Percentiles rank a stretch among this genome's conserved stretches.
These are phyloP conservation scores for Myxozyma nipponensis DNA, from an alignment of 805 yeast genomes.

Conservation along the genomic window DNA sequence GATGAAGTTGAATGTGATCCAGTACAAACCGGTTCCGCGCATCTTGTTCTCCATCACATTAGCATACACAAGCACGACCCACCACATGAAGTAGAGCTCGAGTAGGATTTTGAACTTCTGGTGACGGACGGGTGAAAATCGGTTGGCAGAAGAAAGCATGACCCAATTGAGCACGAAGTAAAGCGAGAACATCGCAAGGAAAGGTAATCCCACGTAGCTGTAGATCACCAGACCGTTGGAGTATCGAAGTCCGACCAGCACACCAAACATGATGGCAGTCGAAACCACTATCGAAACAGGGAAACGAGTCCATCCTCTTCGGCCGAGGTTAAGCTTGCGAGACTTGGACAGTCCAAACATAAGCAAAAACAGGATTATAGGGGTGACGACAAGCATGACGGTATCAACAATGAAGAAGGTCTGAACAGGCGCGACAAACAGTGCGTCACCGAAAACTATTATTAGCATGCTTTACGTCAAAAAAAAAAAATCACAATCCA, in stretches of 20 bases:
- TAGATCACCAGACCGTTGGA: slow-evolving; percentile 52
- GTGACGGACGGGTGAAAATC: slow-evolving; percentile 49
- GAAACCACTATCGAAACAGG: slow-evolving; percentile 57
- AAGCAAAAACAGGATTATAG: slow-evolving; percentile 49
- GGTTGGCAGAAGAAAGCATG: slow-evolving; percentile 47
- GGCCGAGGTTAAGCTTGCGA: slow-evolving; percentile 37
- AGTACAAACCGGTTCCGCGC: slow-evolving; percentile 48
- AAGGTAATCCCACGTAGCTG: slow-evolving; percentile 47
- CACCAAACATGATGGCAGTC: slow-evolving; percentile 37
- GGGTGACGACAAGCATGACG: slow-evolving; percentile 50
- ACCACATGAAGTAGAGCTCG: slow-evolving; percentile 52
- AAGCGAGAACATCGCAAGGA: slow-evolving; percentile 46
- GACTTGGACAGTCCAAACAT: slow-evolving; percentile 34
- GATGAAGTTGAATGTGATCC: slow-evolving; percentile 36
- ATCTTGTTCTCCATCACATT: slow-evolving; percentile 49
- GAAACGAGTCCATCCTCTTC: slow-evolving; percentile 49
- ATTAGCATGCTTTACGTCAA: not conserved
- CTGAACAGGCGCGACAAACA: slow-evolving; percentile 27
- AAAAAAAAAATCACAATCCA: not conserved
- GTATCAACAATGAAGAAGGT: slow-evolving; percentile 52
- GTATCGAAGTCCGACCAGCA: slow-evolving; percentile 42
- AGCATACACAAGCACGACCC: slow-evolving; percentile 53
- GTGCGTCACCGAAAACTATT: slow-evolving; percentile 23
- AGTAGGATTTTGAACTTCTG: slow-evolving; percentile 56
- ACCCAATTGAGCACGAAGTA: slow-evolving; percentile 55